Conservation (phyloP, 148 eudicot species). For the Rhododendron vialii region DNA sequence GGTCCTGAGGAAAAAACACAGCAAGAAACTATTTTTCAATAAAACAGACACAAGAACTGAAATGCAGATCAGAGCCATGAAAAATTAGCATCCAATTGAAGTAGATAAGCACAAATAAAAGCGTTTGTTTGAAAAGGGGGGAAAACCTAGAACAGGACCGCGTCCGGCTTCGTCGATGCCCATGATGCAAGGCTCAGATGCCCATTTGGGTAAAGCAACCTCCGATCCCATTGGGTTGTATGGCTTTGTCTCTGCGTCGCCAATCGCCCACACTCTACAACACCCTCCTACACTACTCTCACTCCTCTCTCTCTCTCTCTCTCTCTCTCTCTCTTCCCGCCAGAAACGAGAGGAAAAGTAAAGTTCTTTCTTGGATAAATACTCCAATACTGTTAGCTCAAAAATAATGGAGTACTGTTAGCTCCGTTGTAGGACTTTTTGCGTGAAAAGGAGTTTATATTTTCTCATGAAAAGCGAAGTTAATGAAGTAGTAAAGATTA, state of each 20-base stretch:
- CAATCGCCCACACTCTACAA: not conserved
- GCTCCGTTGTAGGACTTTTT: too few species aligned
- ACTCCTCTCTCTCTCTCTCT: constrained; percentile 7
- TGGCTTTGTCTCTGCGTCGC: not conserved
- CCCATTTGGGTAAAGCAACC: constrained; percentile 54
- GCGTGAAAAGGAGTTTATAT: too few species aligned
- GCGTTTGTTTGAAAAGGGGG: not conserved
- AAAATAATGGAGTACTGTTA: too few species aligned
- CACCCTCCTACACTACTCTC: not conserved
- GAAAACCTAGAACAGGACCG: constrained; percentile 89
- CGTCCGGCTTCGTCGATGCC: constrained; percentile 99
- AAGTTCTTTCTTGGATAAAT: not conserved
- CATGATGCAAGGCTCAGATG: constrained; percentile 78
- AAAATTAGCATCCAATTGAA: not conserved
- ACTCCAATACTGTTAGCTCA: too few species aligned
- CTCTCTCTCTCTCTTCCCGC: constrained; percentile 10
- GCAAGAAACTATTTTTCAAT: not conserved
- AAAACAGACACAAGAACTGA: not conserved
- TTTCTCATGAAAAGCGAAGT: too few species aligned
- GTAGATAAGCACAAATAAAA: not conserved
- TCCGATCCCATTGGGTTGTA: constrained; percentile 37
- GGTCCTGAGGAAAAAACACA: constrained; percentile 51
- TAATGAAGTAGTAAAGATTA: too few species aligned
- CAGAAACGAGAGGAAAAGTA: not conserved
- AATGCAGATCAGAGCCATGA: not conserved